Base-by-base conservation (phyloP, 306 rosid species). In the Crotalaria pallida region DNA sequence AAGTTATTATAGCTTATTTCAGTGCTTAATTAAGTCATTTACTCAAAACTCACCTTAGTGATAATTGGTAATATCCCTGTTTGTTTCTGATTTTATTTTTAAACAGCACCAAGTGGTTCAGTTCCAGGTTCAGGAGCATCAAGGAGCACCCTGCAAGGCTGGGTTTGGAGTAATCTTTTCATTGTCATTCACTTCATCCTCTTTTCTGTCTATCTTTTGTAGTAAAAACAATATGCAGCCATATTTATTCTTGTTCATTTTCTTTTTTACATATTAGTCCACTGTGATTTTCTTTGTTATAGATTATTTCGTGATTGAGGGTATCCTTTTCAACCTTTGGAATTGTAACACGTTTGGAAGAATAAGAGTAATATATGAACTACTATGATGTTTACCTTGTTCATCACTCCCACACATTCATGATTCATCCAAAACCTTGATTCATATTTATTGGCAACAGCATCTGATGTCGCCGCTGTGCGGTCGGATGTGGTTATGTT, bases 91-190 rank as follows among this genome's bases (percentile, higher is more conserved):
- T 77, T 56, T 50, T 73, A n/a, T 60, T 60, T 62, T 58, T 33
- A 18, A 68, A 72, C 86, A 84, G 91, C 83, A 31, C 67, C 79
- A 0, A 45, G 57, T 41, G 84, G 65, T 17, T 34, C 80, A 7
- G 70, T n/a, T 55, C 22, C 45, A 6, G 73, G 27, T 19, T 79
- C 83, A 29, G 81, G 67, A 68, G 86, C 81, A 26, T 58, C 84
- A n/a, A 76, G 69, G 76, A 80, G 29, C 66, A 68, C 48, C 56
- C 36, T 73, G 36, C 85, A 45, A 64, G 81, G 75, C 60, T 67
- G 13, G 73, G 72, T 64, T 71, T 81, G 85, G 86, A 87, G 51
- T 80, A 66, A 65, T 29, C 51, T 84, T 66, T 49, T 86, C 62
- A 59, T 72, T 78, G 55, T 80, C 10, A 34, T 80, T 67, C 91